A percentile compares a stretch with the other conserved stretches of the same genome.
Evolutionary conservation across 1,139 yeast genomes (phyloP).

Genomic region (Saccharomyces uvarum): DNA sequence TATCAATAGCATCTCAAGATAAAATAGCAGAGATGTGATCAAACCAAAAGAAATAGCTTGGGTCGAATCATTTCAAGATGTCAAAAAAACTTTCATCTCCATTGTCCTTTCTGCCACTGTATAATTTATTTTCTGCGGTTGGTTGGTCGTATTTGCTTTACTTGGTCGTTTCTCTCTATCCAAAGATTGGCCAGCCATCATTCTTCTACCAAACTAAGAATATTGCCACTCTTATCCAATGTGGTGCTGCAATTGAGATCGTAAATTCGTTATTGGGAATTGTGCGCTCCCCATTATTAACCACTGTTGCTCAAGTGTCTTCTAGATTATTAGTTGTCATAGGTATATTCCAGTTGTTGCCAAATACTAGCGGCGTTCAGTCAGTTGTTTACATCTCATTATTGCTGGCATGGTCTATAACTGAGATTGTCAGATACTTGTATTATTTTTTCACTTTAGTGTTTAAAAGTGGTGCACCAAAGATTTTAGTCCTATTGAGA

Average conservation of each 20-base stretch:
- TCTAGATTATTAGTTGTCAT: conserved; percentile 77
- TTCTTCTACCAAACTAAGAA: conserved; percentile 53
- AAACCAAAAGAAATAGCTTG: neutral
- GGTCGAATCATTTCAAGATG: conserved; percentile 7
- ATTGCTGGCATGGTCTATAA: conserved; percentile 78
- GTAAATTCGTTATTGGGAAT: conserved; percentile 68
- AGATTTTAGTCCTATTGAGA: conserved; percentile 60
- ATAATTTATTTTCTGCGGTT: conserved; percentile 59
- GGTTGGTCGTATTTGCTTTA: conserved; percentile 58
- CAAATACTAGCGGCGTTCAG: conserved; percentile 49
- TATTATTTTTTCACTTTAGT: conserved; percentile 55
- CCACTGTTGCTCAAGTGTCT: conserved; percentile 79
- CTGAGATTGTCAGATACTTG: conserved; percentile 83
- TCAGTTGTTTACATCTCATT: conserved; percentile 60
- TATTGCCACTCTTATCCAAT: conserved; percentile 63
- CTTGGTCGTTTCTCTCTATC: conserved; percentile 39
- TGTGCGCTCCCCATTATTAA: conserved; percentile 76
- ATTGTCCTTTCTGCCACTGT: conserved; percentile 33
- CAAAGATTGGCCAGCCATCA: conserved; percentile 46
- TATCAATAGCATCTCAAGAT: neutral
- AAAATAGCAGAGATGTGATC: neutral
- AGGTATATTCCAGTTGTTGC: conserved; percentile 72
- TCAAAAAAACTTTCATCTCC: conserved; percentile 17
- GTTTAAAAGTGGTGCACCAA: conserved; percentile 41
- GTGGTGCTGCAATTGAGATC: conserved; percentile 77